Evolutionary conservation across 169 alveolate genomes (phyloP).

Genomic region (Toxoplasma gondii): DNA sequence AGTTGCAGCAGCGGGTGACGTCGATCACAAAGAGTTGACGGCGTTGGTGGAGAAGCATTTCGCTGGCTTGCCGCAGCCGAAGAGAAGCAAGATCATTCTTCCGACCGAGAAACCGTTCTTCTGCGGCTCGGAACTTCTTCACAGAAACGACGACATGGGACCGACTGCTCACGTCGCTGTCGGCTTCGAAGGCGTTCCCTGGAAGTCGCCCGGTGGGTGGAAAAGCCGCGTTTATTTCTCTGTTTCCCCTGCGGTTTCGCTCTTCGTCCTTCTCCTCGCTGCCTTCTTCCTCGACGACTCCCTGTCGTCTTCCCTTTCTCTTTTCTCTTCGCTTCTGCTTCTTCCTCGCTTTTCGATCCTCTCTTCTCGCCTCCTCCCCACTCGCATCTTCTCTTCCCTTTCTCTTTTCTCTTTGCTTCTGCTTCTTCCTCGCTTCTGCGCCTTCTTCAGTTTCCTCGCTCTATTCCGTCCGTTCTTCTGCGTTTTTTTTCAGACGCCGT

Average conservation of each 20-base stretch:
- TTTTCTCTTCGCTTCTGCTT: no score
- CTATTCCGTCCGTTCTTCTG: neutral
- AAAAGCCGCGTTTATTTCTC: no score
- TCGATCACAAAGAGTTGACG: constrained; percentile 63
- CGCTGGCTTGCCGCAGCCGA: constrained; percentile 29
- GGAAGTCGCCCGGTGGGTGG: constrained; percentile 88
- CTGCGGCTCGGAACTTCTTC: constrained; percentile 67
- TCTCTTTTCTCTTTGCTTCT: neutral
- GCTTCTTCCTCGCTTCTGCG: neutral
- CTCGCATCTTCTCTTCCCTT: no score
- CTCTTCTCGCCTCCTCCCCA: no score
- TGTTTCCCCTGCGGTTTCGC: neutral
- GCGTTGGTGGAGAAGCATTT: constrained; percentile 55
- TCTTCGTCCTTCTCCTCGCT: neutral
- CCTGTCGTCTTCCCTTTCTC: no score
- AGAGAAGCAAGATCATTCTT: constrained; percentile 9
- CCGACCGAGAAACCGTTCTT: constrained; percentile 64
- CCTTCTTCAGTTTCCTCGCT: neutral
- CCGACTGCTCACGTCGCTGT: constrained; percentile 91
- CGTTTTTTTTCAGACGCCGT: constrained; percentile 78
- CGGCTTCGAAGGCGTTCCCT: constrained; percentile 93
- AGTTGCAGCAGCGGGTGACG: constrained; percentile 59
- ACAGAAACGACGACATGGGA: constrained; percentile 82
- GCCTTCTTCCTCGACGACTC: neutral
- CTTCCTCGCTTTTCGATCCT: no score